These are phyloP conservation scores for Eucalyptus albens DNA, from an alignment of 345 rosid species.

Conservation along the genomic window DNA sequence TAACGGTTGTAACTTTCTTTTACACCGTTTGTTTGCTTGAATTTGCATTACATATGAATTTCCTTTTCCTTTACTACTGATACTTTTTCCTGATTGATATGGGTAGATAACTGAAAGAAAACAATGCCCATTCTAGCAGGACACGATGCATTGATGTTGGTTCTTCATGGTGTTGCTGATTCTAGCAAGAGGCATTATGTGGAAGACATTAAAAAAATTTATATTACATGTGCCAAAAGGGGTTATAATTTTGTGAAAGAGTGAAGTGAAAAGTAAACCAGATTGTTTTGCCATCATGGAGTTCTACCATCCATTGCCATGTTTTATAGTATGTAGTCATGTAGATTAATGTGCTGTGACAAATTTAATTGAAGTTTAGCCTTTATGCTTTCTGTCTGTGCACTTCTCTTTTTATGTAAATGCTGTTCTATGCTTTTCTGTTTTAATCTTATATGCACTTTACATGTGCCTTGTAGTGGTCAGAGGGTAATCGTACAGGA, in stretches of 20 bases:
- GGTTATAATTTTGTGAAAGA: background rate
- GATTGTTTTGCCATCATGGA: background rate
- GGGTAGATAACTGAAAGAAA: background rate
- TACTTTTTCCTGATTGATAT: background rate
- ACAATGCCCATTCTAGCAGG: background rate
- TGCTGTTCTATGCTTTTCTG: background rate
- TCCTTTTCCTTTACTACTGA: background rate
- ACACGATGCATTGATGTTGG: background rate
- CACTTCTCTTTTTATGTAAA: background rate
- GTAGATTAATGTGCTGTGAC: background rate
- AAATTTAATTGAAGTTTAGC: background rate
- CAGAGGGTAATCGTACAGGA: conserved; percentile 77
- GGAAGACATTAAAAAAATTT: background rate
- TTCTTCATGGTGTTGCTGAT: background rate
- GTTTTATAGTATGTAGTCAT: background rate
- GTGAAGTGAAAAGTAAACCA: background rate
- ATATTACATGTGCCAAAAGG: background rate
- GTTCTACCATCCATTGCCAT: background rate
- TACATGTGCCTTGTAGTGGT: conserved; percentile 33
- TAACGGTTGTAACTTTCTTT: background rate
- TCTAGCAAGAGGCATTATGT: background rate
- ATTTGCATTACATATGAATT: background rate
- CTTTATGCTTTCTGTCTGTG: background rate
- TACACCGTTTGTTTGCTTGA: background rate
- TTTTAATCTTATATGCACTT: background rate